Base-by-base conservation (phyloP, 768 basidiomycete species). In the Naganishia kalamii region DNA sequence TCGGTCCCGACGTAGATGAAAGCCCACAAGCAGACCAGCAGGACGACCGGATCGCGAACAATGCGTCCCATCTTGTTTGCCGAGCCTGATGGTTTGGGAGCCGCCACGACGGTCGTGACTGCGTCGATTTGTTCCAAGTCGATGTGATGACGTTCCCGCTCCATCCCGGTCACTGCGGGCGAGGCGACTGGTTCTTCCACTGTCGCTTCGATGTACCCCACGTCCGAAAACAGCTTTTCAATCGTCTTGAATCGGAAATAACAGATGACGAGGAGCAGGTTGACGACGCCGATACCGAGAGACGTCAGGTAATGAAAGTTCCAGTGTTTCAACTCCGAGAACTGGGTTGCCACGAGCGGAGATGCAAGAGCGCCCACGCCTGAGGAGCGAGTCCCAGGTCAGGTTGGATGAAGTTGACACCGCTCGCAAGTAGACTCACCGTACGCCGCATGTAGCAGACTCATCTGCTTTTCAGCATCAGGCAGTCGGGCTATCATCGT, bases 281-380 rank as follows among this genome's bases (percentile, higher is more conserved):
- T 90, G 44, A 80, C 68, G 17, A 85, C 62, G 0, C 88, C 85
- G n/a, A 92, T 68, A 0, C 84, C 86, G 0, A 91, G 77, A 0
- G 88, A 89, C 0, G 79, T 79, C 10, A 91, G 81, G 71, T 86
- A 92, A 74, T 91, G 87, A 74, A 88, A 87, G 0, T 86, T 88
- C 90, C 90, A 92, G 35, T 79, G 82, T 0, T 68, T 75, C 25
- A 84, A 70, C 63, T 85, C 84, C 0, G 88, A 81, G 69, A 93
- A 92, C 64, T 90, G 88, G 0, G 92, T 93, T 0, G 90, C 83
- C 0, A 87, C 84, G 19, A 93, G 81, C 2, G 92, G 91, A 0
- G 90, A 78, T 6, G 80, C 74, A 60, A 84, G 79, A 1, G 83
- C 84, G 0, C 84, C 84, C n/a, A 79, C 69, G 81, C 54, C 80